Conservation (phyloP, 1,284 basidiomycete species). For the Boletus mariae region DNA sequence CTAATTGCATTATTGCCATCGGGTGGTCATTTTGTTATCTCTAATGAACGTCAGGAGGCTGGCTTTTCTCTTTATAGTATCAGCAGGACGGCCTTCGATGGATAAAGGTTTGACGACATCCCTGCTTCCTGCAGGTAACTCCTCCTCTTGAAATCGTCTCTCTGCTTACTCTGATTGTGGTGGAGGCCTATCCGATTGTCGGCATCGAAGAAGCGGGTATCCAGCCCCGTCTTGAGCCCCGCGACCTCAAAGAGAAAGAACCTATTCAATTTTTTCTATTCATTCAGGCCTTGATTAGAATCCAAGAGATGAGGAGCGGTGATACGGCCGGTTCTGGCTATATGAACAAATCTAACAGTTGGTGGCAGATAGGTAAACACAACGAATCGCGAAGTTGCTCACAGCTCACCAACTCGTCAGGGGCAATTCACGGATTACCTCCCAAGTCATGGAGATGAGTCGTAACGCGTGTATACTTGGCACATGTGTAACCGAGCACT, state of each 20-base stretch:
- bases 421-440: constrained; percentile 15
- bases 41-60: too few relatives aligned
- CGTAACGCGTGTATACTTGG: too few relatives aligned
- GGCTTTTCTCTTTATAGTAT: too few relatives aligned
- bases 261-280: constrained; percentile 18
- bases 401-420: constrained; percentile 6
- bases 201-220: constrained; percentile 1
- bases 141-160: background rate
- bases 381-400: background rate
- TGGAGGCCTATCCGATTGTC: constrained; percentile 7
- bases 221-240: constrained; percentile 15
- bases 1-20: too few relatives aligned
- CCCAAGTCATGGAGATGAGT: background rate
- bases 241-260: constrained; percentile 9
- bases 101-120: too few relatives aligned
- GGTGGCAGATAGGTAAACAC: constrained; percentile 16
- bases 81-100: too few relatives aligned
- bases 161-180: constrained; percentile 5
- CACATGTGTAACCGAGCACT: too few relatives aligned
- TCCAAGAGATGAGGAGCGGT: constrained; percentile 7
- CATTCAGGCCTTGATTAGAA: constrained; percentile 8
- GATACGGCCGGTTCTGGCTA: constrained; percentile 1
- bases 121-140: background rate
- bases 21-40: too few relatives aligned
- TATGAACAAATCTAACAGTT: constrained; percentile 17